These are phyloP conservation scores for Hamigera avellanea DNA, from an alignment of 495 filamentous ascomycete species.

Conservation along the genomic window DNA sequence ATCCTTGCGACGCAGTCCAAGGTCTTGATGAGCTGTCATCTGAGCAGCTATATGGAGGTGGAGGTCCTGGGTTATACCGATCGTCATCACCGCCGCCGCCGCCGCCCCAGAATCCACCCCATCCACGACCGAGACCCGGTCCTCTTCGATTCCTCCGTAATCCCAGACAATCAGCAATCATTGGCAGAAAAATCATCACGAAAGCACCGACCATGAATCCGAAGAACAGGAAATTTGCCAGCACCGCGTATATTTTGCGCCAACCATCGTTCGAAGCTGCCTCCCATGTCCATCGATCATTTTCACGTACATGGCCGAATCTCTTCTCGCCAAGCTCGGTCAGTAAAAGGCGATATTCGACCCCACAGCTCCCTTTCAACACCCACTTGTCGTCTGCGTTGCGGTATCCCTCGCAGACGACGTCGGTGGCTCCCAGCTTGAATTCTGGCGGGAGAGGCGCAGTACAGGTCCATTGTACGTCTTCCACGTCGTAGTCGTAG, in stretches of 20 bases:
- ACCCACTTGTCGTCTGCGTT: slow-evolving; percentile 66
- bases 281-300: slow-evolving; percentile 3
- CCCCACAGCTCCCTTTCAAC: slow-evolving; percentile 81
- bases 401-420: slow-evolving; percentile 84
- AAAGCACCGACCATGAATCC: slow-evolving; percentile 33
- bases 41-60: slow-evolving; percentile 48
- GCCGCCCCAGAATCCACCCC: slow-evolving; percentile 28
- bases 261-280: slow-evolving; percentile 2
- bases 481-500: slow-evolving; percentile 50
- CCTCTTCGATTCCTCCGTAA: slow-evolving; percentile 5
- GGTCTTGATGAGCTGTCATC: slow-evolving; percentile 24
- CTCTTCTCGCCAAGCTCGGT: slow-evolving; percentile 70
- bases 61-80: slow-evolving; percentile 41
- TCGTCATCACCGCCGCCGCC: slow-evolving; percentile 34
- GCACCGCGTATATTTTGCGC: slow-evolving; percentile 6
- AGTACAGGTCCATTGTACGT: slow-evolving; percentile 83
- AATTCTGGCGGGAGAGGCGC: slow-evolving; percentile 71
- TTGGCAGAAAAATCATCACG: slow-evolving; percentile 17
- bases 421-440: slow-evolving; percentile 82
- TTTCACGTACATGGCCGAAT: slow-evolving; percentile 35
- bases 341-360: slow-evolving; percentile 75
- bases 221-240: slow-evolving; percentile 33
- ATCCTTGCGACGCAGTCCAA: slow-evolving; percentile 34
- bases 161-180: slow-evolving; percentile 13
- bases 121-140: slow-evolving; percentile 6